Evolutionary conservation across 1,284 basidiomycete genomes (phyloP), one percentile per base, ranked within the genome.

Genomic region (Cryptococcus sp.): DNA sequence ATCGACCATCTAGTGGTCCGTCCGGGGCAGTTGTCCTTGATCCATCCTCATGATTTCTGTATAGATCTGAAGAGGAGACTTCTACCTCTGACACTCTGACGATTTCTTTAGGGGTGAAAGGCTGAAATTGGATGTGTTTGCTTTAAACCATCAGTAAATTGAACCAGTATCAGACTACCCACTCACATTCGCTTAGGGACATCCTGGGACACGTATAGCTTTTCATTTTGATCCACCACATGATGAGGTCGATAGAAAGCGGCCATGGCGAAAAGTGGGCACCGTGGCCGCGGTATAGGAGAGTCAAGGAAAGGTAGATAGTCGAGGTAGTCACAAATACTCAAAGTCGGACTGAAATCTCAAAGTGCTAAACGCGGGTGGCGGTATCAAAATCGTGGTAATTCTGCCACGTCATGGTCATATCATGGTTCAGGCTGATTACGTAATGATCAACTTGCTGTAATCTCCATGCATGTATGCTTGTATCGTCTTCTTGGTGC

Each of bases 51-150:
- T 52, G 88, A 52, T 74, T 70, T 52, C 70, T 90, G 76, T 96
- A 97, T 52, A 97, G 79, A 72, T 95, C 92, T 33, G 89, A 82
- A 73, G 90, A 87, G 31, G 89, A 93, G 60, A 95, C 88, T 76
- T 97, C 90, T 65, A 93, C 95, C 75, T 98, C 93, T 13, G 93
- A 88, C 58, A 96, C 83, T 70, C 88, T 89, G 63, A 96, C 94
- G 8, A 93, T 89, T 69, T 96, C 91, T 76, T 95, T 92, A 37
- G 90, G 86, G 72, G 87, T 90, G 64, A 97, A 81, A 46, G 94
- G 83, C 72, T 89, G 89, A 78, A 97, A 97, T 79, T 96, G 94
- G 46, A 98, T 83, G 71, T 90, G 86, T 80, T 95, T 95, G 65
- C 92, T 95, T 71, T 31, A 34, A 13, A 3, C 15, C 35, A 49